Percentiles rank a stretch among this genome's conserved stretches.
Evolutionary conservation across 495 filamentous ascomycete genomes (phyloP).

Genomic region (Penicillium psychrofluorescens): DNA sequence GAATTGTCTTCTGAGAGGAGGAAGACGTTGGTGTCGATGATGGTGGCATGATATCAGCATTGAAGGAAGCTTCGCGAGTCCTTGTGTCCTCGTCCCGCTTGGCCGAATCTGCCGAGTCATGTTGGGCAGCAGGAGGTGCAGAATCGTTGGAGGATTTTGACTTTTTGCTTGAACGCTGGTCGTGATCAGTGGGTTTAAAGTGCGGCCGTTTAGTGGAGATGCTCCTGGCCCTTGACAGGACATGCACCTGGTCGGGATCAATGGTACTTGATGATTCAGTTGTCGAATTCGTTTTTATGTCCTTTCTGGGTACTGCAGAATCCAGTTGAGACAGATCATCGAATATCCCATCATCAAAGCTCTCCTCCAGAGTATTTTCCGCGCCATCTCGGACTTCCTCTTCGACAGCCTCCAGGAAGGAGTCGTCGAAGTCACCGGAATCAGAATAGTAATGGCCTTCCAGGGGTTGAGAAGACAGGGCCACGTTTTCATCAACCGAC

Average conservation of each 20-base stretch:
- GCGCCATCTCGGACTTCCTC: not conserved
- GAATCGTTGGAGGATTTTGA: not conserved
- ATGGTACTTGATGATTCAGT: not conserved
- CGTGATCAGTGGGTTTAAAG: not conserved
- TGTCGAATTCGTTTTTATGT: not conserved
- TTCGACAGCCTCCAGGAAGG: not conserved
- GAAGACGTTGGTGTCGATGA: constrained; percentile 14
- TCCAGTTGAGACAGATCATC: constrained; percentile 11
- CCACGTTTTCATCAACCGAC: constrained; percentile 41
- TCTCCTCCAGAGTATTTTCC: constrained; percentile 6
- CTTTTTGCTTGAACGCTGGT: not conserved
- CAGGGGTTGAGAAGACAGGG: constrained; percentile 33
- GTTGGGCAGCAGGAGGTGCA: too few species aligned
- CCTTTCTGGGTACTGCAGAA: not conserved
- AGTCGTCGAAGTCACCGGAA: not conserved
- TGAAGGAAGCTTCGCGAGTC: not conserved
- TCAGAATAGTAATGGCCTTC: not conserved
- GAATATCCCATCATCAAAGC: constrained; percentile 21
- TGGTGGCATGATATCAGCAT: not conserved
- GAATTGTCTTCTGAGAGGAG: constrained; percentile 24
- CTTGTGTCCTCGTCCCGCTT: not conserved
- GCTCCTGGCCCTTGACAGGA: too few species aligned
- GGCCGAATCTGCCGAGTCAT: too few species aligned
- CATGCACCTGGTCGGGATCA: too few species aligned
- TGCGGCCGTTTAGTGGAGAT: too few species aligned